Evolutionary conservation across 129 eudicot genomes (phyloP).

Genomic region (Glebionis coronaria): DNA sequence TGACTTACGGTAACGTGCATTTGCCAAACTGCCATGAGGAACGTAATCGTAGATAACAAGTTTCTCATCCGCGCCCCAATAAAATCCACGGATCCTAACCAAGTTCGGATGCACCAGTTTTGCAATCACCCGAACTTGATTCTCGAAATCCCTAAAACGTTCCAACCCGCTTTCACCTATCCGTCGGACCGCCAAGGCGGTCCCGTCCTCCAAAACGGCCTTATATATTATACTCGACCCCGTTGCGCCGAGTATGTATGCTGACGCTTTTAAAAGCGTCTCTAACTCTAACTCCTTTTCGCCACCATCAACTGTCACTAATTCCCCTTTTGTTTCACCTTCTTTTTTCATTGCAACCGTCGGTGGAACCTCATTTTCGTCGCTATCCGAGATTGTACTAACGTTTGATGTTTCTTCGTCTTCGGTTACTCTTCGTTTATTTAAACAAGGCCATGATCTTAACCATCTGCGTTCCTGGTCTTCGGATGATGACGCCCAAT

Average conservation of each 20-base stretch:
- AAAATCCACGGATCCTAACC: constrained; percentile 94
- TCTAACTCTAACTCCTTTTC: constrained; percentile 72
- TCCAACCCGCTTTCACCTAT: constrained; percentile 81
- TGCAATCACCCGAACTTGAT: constrained; percentile 68
- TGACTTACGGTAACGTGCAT: constrained; percentile 82
- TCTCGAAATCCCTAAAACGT: constrained; percentile 84
- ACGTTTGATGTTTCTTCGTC: constrained; percentile 38
- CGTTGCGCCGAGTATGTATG: constrained; percentile 76
- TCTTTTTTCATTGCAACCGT: constrained; percentile 6
- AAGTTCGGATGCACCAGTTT: constrained; percentile 84
- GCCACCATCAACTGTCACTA: constrained; percentile 90
- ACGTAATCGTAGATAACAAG: constrained; percentile 86
- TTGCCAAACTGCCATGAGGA: constrained; percentile 96
- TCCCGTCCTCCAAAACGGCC: constrained; percentile 88
- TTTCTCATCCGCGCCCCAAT: constrained; percentile 93
- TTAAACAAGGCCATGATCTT: constrained; percentile 63
- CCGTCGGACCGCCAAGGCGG: constrained; percentile 75
- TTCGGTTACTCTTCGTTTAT: constrained; percentile 31
- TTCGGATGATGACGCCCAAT: constrained; percentile 57
- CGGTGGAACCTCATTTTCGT: constrained; percentile 21
- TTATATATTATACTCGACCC: constrained; percentile 91
- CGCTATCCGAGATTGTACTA: constrained; percentile 41
- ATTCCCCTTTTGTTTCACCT: constrained; percentile 42
- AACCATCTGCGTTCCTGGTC: constrained; percentile 55
- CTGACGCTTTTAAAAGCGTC: constrained; percentile 85